Percentiles rank a stretch among this genome's conserved stretches.
These are phyloP conservation scores for Salix koriyanagi DNA, from an alignment of 345 rosid genomes.

Conservation along the genomic window DNA sequence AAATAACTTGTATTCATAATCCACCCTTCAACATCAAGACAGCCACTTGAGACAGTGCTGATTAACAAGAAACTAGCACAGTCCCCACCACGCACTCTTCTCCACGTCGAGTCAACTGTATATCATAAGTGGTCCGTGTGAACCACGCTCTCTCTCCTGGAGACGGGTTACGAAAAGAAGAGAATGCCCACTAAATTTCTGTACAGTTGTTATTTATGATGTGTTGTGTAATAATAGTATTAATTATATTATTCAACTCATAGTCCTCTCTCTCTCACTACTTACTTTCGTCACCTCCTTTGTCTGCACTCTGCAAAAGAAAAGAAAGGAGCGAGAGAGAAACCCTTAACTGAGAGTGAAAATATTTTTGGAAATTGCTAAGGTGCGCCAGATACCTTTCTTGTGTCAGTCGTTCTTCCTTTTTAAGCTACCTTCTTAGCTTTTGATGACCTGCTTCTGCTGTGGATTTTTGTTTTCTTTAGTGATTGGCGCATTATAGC, in stretches of 20 bases:
- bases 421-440: background rate
- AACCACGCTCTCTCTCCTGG: background rate
- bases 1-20: too few relatives aligned
- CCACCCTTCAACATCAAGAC: background rate
- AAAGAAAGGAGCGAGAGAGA: background rate
- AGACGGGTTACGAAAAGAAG: background rate
- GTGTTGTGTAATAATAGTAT: background rate
- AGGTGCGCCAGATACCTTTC: background rate
- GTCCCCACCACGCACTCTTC: background rate
- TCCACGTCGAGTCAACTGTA: background rate
- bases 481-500: constrained; percentile 4
- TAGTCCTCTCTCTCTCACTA: background rate
- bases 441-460: background rate
- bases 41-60: background rate
- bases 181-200: background rate
- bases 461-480: background rate
- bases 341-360: background rate
- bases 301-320: too few relatives aligned
- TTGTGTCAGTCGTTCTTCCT: background rate
- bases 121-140: background rate
- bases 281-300: background rate
- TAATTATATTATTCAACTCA: background rate
- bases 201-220: background rate
- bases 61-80: background rate
- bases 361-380: background rate